phyloP scores from a whole-genome alignment of 208 protist species.

The Leishmania mexicana region DNA sequence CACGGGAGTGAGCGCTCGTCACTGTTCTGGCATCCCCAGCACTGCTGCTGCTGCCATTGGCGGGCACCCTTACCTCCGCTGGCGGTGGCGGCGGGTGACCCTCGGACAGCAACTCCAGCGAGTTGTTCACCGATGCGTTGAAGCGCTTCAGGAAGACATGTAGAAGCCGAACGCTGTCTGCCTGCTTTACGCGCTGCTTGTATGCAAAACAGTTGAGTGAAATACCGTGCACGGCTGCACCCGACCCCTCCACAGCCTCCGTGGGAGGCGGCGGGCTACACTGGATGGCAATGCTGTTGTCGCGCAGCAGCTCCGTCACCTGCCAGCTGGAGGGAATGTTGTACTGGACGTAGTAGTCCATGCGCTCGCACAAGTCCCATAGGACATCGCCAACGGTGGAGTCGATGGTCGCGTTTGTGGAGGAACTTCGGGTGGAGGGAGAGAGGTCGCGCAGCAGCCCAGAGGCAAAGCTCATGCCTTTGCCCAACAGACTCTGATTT shows the following conservation, averaged over 20 bases:
- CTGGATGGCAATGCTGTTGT: slow-evolving; percentile 82
- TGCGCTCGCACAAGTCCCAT: slow-evolving; percentile 78
- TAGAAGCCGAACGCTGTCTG: slow-evolving; percentile 63
- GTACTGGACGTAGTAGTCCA: slow-evolving; percentile 88
- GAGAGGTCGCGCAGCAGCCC: slow-evolving; percentile 30
- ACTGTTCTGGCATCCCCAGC: neutral
- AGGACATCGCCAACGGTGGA: slow-evolving; percentile 57
- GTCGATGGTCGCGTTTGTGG: slow-evolving; percentile 19
- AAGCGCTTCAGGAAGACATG: slow-evolving; percentile 79
- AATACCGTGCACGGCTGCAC: slow-evolving; percentile 63
- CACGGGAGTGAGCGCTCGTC: slow-evolving; percentile 9
- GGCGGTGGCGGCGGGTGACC: slow-evolving; percentile 15
- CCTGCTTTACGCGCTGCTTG: slow-evolving; percentile 64
- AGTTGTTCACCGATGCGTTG: slow-evolving; percentile 76
- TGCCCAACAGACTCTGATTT: slow-evolving; percentile 33
- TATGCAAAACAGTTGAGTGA: slow-evolving; percentile 85
- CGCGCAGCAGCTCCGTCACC: slow-evolving; percentile 59
- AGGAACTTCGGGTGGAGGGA: slow-evolving; percentile 22
- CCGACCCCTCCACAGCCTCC: slow-evolving; percentile 2
- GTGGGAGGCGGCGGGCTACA: slow-evolving; percentile 46
- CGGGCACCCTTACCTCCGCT: neutral
- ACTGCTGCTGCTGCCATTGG: neutral
- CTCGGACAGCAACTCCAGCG: slow-evolving; percentile 51
- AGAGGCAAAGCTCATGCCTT: slow-evolving; percentile 78
- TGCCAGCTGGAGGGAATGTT: slow-evolving; percentile 68